Evolutionary conservation across 2,329 filamentous ascomycete genomes (phyloP).

Genomic region (Xylariaceae sp.): DNA sequence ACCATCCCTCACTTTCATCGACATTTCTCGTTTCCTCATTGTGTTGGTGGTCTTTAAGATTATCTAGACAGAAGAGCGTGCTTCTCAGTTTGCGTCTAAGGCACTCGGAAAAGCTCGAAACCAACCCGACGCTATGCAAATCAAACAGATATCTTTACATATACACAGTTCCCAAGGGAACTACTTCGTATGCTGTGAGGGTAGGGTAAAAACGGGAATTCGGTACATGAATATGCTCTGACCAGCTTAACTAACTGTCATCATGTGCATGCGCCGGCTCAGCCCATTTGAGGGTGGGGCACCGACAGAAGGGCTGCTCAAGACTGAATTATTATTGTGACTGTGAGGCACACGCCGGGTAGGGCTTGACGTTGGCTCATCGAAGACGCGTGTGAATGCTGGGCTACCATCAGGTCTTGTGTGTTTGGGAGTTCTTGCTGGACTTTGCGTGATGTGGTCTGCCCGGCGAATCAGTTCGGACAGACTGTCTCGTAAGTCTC

Average conservation of each 20-base stretch:
- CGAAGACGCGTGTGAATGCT: conserved; percentile 71
- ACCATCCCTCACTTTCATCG: conserved; percentile 19
- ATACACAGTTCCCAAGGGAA: conserved; percentile 38
- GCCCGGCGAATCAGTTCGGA: conserved; percentile 65
- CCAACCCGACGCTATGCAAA: conserved; percentile 49
- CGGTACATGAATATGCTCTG: background rate
- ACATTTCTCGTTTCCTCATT: conserved; percentile 26
- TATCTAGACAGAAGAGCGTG: conserved; percentile 32
- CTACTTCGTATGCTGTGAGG: conserved; percentile 8
- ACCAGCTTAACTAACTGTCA: conserved; percentile 61
- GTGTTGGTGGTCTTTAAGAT: conserved; percentile 24
- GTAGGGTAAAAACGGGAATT: background rate
- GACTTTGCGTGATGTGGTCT: conserved; percentile 64
- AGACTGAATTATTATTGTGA: conserved; percentile 59
- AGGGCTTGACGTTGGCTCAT: conserved; percentile 64
- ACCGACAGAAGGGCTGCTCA: conserved; percentile 57
- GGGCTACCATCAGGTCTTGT: conserved; percentile 64
- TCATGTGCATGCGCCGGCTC: conserved; percentile 64
- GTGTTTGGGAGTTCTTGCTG: conserved; percentile 55
- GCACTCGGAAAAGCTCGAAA: conserved; percentile 30
- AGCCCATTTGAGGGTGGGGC: conserved; percentile 58
- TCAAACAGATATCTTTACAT: conserved; percentile 43
- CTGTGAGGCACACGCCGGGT: conserved; percentile 57
- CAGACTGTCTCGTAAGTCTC: conserved; percentile 63
- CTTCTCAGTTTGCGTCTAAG: conserved; percentile 21